Conservation (phyloP, 768 basidiomycete species). For the Trametes coccinea region DNA sequence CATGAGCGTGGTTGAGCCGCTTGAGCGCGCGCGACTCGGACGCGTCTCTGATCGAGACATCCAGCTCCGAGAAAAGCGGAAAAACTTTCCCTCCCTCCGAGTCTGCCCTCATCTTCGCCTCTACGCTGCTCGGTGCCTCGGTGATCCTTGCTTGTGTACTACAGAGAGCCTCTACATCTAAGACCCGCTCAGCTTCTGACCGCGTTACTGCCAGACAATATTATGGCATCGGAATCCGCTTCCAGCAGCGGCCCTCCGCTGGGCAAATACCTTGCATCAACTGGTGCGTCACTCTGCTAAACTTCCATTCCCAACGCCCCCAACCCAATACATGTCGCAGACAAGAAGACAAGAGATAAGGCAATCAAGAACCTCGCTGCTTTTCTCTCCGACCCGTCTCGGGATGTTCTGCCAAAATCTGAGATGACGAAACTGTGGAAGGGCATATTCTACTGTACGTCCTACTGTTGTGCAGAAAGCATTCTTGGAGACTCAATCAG, state of each 20-base stretch:
- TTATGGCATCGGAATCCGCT: slow-evolving; percentile 36
- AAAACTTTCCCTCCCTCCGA: slow-evolving; percentile 22
- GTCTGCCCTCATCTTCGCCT: not conserved
- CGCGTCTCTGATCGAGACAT: not conserved
- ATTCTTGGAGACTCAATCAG: not conserved
- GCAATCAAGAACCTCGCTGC: slow-evolving; percentile 77
- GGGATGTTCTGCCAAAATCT: slow-evolving; percentile 58
- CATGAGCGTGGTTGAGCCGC: not conserved
- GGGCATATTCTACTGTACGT: slow-evolving; percentile 92
- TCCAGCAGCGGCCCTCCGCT: slow-evolving; percentile 56
- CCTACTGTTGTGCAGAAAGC: too few relatives aligned
- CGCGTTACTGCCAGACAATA: not conserved
- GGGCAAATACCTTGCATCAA: slow-evolving; percentile 90
- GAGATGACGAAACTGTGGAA: slow-evolving; percentile 97
- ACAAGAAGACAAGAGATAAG: slow-evolving; percentile 90
- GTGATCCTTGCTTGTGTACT: too few relatives aligned
- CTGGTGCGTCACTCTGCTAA: slow-evolving; percentile 49
- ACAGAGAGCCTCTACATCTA: too few relatives aligned
- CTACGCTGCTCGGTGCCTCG: not conserved
- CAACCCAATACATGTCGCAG: slow-evolving; percentile 39
- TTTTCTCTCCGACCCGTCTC: slow-evolving; percentile 72
- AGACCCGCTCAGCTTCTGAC: too few relatives aligned
- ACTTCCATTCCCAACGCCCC: not conserved
- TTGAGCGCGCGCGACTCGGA: slow-evolving; percentile 1
- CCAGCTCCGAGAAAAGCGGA: slow-evolving; percentile 16